Base-by-base conservation (phyloP, 352 stramenopile species). In the Pythium phragmiticola region DNA sequence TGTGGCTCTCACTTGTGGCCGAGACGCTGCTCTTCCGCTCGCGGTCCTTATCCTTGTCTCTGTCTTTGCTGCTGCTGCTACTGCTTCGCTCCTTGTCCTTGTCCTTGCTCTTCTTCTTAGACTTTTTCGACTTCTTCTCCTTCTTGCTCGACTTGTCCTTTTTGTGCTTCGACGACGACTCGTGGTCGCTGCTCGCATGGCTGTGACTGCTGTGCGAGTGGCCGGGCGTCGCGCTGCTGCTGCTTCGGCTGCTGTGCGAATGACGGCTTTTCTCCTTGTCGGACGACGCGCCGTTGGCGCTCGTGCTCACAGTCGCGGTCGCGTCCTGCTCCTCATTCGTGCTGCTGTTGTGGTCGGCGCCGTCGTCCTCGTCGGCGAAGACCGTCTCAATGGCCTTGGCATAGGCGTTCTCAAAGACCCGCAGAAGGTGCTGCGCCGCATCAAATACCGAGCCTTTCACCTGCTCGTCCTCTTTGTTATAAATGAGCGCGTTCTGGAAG, bases 351-450 rank as follows among this genome's bases (percentile, higher is more conserved):
- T 68, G 52, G 7, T 62, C 39, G 54, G 67, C 43, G 45, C 63
- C 49, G 66, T 81, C 51, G 53, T 61, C 57, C 57, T 64, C 41
- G 37, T 61, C 12, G 7, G 62, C 60, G 43, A 90, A 81, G 19
- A 88, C 77, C 41, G 69, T 87, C 34, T 90, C 83, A 41, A 88
- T 81, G 19, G 80, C 55, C 65, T 92, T 92, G 9, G 79, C 69
- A 68, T 93, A 95, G 14, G 83, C 84, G 7, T 76, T 93, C 65
- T 95, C 86, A 53, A 95, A 95, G 11, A 92, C 82, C 2, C 81
- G 70, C 60, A 91, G 60, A n/a, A 93, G 51, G 58, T 93, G 81
- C 72, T 93, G 82, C 47, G 84, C 84, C 3, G 84, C 84, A 46
- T 88, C 81, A 51, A 87, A 93, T 11, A 93, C 84, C 46, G 84